Conservation (phyloP, 768 basidiomycete genomes). For the Butyriboletus loyo region DNA sequence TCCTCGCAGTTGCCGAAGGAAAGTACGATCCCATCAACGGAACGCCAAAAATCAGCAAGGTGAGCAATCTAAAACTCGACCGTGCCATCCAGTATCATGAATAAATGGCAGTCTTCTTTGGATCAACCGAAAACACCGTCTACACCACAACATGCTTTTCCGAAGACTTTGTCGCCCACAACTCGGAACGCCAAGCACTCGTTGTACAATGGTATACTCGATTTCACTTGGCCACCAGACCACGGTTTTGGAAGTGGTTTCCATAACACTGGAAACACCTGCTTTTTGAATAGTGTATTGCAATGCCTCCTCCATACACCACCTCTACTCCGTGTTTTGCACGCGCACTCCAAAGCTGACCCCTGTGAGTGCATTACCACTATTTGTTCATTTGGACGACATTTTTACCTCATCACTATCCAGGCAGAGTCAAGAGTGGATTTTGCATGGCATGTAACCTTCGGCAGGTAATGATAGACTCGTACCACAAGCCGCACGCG, state of each 20-base stretch:
- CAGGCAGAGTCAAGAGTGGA: conserved; percentile 41
- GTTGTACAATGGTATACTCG: conserved; percentile 53
- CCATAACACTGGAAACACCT: conserved; percentile 88
- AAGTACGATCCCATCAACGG: conserved; percentile 83
- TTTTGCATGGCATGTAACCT: conserved; percentile 85
- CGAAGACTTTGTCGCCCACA: conserved; percentile 28
- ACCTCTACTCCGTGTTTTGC: conserved; percentile 67
- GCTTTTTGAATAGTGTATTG: conserved; percentile 92
- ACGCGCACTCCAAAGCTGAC: conserved; percentile 45
- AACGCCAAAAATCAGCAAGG: conserved; percentile 53
- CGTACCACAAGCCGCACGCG: conserved; percentile 44
- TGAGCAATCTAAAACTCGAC: conserved; percentile 28
- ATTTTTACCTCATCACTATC: conserved; percentile 7
- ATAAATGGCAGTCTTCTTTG: conserved; percentile 5
- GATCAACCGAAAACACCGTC: conserved; percentile 25
- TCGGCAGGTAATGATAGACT: conserved; percentile 51
- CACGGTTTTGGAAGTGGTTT: conserved; percentile 59
- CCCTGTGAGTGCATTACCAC: conserved; percentile 50
- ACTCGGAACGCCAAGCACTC: conserved; percentile 32
- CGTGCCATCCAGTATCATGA: conserved; percentile 1
- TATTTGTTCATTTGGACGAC: not conserved
- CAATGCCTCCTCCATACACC: conserved; percentile 94
- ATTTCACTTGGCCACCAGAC: conserved; percentile 58
- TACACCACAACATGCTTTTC: conserved; percentile 24
- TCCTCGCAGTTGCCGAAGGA: conserved; percentile 65